A percentile compares a stretch with the other conserved stretches of the same genome.
Evolutionary conservation across 371 early-diverging fungal species (phyloP).

Genomic region (Nematocida homosporus): DNA sequence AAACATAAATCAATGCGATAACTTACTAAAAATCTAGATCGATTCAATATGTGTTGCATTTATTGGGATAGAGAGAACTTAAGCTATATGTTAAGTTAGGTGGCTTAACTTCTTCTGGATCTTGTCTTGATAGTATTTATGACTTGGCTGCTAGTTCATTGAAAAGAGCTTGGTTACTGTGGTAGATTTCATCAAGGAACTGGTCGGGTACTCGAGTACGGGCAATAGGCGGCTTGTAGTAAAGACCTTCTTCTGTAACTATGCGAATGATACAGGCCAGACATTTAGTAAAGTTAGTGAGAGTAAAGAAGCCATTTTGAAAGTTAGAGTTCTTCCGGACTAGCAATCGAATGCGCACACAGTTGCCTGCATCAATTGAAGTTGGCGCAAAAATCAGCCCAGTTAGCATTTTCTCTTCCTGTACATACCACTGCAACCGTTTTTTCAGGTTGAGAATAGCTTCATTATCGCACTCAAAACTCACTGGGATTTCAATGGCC

Average conservation of each 20-base stretch:
- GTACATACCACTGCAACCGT: conserved; percentile 53
- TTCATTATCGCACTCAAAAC: conserved; percentile 46
- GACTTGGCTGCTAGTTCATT: conserved; percentile 8
- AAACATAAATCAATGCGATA: too few relatives aligned
- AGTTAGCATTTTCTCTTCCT: conserved; percentile 41
- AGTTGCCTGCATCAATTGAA: conserved; percentile 49
- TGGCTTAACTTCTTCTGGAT: too few relatives aligned
- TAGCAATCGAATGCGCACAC: conserved; percentile 48
- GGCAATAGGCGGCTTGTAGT: conserved; percentile 52
- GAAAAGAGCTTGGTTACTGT: background rate
- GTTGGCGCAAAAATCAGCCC: conserved; percentile 47
- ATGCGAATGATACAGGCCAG: conserved; percentile 53
- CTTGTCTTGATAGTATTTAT: background rate
- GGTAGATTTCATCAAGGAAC: conserved; percentile 3
- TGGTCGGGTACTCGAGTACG: conserved; percentile 31
- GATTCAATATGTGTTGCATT: too few relatives aligned
- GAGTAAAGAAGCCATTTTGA: conserved; percentile 68
- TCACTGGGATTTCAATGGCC: conserved; percentile 55
- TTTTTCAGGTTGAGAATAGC: conserved; percentile 48
- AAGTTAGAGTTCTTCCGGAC: conserved; percentile 66
- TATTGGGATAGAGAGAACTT: too few relatives aligned
- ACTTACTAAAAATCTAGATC: too few relatives aligned
- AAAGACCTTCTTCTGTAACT: conserved; percentile 47
- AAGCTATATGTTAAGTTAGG: too few relatives aligned
- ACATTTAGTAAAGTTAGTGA: conserved; percentile 65